Evolutionary conservation across 140 eudicot genomes (phyloP), one percentile per base, ranked within the genome.

Genomic region (Cichorium intybus): DNA sequence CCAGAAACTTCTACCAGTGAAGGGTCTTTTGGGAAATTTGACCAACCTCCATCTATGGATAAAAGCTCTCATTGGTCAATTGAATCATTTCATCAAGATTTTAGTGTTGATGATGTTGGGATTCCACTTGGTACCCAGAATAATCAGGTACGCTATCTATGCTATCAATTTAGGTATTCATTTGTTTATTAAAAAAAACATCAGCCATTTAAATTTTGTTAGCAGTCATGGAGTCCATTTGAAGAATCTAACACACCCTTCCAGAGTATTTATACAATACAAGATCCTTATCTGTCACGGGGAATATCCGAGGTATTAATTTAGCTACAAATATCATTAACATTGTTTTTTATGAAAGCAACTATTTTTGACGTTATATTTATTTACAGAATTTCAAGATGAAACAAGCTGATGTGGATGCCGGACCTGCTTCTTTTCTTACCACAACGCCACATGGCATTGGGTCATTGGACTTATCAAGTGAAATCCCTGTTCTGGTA

Each of bases 151-250:
- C 65, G 68, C 43, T 56, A 29, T 5, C 48, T 74, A 37, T 39
- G 27, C 41, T 4, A 27, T 27, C 4, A 6, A 6, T 27, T 27
- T 27, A 6, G 4, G 31, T 27, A 9, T 53, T 43, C 11, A 28
- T 46, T 27, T 59, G 10, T 51, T 21, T 45, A 35, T 10, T 7
- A 11, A 47, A 23, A 20, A 16, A 37, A 16, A 34, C n/a, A 39
- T 29, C 14, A 18, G 23, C 20, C 22, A 7, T 54, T 11, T 35
- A 10, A 34, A 24, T 33, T 10, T 69, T 47, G 33, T 77, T 22
- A 66, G 77, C 85, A 82, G 92, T 53, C 82, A 24, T 91, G 97
- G 97, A 82, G 73, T 69, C 75, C 91, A 9, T 85, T 85, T 73
- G 89, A 75, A n/a, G 81, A 79, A 57, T 60, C 81, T 59, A 35